These are phyloP conservation scores for Colletotrichum sidae DNA, from an alignment of 2,329 filamentous ascomycete species.

Conservation along the genomic window DNA sequence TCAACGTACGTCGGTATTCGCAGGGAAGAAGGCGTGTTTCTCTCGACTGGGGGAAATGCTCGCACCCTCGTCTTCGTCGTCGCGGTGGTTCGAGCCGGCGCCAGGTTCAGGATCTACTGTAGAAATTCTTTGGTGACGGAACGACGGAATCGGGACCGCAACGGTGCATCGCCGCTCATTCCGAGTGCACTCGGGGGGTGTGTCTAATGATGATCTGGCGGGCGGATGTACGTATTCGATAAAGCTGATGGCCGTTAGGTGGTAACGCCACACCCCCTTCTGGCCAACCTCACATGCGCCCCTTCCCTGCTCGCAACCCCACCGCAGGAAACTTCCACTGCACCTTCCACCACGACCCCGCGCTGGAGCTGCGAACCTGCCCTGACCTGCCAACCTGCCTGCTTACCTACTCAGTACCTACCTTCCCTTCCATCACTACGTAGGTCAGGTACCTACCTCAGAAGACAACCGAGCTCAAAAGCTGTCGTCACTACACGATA, in stretches of 20 bases:
- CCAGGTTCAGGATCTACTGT: not conserved
- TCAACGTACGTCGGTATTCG: not conserved
- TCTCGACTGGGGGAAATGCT: no score
- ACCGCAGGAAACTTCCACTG: constrained; percentile 29
- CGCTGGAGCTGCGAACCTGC: constrained; percentile 13
- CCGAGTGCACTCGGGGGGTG: constrained; percentile 15
- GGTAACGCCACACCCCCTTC: constrained; percentile 8
- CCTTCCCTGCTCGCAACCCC: constrained; percentile 15
- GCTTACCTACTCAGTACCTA: no score
- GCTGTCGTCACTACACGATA: constrained; percentile 12
- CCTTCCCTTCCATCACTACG: not conserved
- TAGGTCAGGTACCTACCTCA: not conserved
- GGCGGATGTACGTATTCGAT: constrained; percentile 13
- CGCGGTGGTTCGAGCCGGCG: constrained; percentile 18
- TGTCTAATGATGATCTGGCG: not conserved
- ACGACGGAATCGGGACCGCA: constrained; percentile 17
- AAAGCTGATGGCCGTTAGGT: not conserved
- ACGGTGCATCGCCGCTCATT: constrained; percentile 9
- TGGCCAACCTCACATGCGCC: not conserved
- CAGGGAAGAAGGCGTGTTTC: no score
- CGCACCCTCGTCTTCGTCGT: not conserved
- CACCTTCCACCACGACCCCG: constrained; percentile 26
- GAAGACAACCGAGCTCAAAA: not conserved
- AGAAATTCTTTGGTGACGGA: constrained; percentile 25
- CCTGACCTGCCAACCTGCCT: not conserved